These are phyloP conservation scores for Plenodomus tracheiphilus DNA, from an alignment of 2,329 filamentous ascomycete genomes.

Conservation along the genomic window DNA sequence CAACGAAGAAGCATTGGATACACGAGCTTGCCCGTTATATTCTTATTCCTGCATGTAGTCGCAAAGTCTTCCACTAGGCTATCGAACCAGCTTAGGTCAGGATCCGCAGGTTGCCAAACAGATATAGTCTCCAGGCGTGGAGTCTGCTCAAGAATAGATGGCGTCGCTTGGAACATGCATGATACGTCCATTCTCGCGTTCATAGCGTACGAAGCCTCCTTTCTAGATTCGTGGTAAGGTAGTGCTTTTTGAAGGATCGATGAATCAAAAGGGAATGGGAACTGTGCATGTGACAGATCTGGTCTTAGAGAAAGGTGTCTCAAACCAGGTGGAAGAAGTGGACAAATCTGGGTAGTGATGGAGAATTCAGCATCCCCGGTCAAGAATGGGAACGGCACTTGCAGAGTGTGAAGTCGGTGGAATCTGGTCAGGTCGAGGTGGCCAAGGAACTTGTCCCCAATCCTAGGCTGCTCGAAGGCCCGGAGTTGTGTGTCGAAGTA, in stretches of 20 bases:
- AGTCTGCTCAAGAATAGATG: constrained; percentile 22
- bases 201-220: constrained; percentile 13
- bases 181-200: constrained; percentile 33
- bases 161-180: constrained; percentile 24
- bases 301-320: constrained; percentile 26
- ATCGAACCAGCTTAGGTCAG: constrained; percentile 25
- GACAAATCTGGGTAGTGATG: constrained; percentile 24
- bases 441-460: constrained; percentile 16
- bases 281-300: constrained; percentile 31
- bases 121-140: constrained; percentile 24
- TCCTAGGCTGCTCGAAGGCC: constrained; percentile 27
- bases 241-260: constrained; percentile 18
- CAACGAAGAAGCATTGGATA: constrained; percentile 28
- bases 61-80: constrained; percentile 26
- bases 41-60: constrained; percentile 30
- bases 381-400: constrained; percentile 29
- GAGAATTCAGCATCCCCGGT: constrained; percentile 27
- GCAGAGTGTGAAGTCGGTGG: constrained; percentile 25
- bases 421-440: constrained; percentile 28
- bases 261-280: constrained; percentile 20
- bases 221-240: constrained; percentile 19
- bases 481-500: constrained; percentile 17
- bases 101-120: constrained; percentile 33
- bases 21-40: constrained; percentile 19
- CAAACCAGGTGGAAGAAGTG: constrained; percentile 25